Evolutionary conservation across 768 basidiomycete genomes (phyloP), one percentile per base, ranked within the genome.

Genomic region (Tylopilus sp.): DNA sequence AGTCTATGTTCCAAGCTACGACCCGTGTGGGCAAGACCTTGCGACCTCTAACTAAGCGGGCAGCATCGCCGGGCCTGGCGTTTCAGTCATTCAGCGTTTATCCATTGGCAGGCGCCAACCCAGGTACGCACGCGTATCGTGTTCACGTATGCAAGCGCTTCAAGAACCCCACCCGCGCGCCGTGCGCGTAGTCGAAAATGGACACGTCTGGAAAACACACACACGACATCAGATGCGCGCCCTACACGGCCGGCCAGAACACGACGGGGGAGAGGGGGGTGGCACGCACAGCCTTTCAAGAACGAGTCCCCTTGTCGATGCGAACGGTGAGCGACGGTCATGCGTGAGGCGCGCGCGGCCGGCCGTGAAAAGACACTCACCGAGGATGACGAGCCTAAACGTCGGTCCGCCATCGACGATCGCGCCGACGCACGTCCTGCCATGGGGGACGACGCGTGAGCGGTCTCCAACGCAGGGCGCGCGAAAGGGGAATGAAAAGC

Each of bases 251-350:
- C 25, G 8, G 26, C 26, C 5, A 26, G 26, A 26, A 7, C 3
- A 28, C 28, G 11, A 7, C 31, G 31, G 15, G 31, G 31, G 1
- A 3, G 11, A 35, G 13, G 15, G 33, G 33, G 17, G 13, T 4
- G 17, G 2, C 7, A 38, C 80, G 62, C 53, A 82, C 85, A 87
- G 10, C 80, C 83, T 69, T 86, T 87, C 41, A 86, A 61, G 59
- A 87, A 85, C 57, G 75, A 78, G 62, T 78, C 83, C 1, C 81
- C 78, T 78, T 12, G 4, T 12, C 8, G 6, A 31, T 12, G 22
- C 15, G 22, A n/a, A 8, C 10, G 17, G 6, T 38, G 23, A 46
- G 45, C 33, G n/a, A n/a, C n/a, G n/a, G n/a, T n/a, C n/a, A n/a
- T n/a, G n/a, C n/a, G n/a, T n/a, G n/a, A n/a, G n/a, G n/a, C n/a